A percentile compares a stretch with the other conserved stretches of the same genome.
These are phyloP conservation scores for Fusarium miscanthi DNA, from an alignment of 2,329 filamentous ascomycete species.

Conservation along the genomic window DNA sequence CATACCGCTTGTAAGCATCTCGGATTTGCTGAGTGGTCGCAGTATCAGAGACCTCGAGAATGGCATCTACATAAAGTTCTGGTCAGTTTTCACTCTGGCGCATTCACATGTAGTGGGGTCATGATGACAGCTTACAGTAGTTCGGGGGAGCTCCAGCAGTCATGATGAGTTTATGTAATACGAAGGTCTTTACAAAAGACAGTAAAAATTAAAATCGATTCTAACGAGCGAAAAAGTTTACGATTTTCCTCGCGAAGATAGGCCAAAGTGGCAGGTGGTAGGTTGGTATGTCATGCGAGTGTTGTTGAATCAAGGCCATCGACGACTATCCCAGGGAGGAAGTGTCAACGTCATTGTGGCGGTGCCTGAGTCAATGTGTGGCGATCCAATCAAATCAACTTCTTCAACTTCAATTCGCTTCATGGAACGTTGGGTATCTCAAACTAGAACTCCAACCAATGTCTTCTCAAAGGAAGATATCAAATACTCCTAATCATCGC, in stretches of 20 bases:
- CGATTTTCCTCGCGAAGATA: neutral
- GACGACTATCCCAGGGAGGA: conserved; percentile 12
- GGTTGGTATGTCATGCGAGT: conserved; percentile 12
- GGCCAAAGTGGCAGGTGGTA: conserved; percentile 25
- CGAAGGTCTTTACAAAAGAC: neutral
- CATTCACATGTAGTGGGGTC: conserved; percentile 24
- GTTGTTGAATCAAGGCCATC: conserved; percentile 23
- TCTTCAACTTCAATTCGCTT: conserved; percentile 12
- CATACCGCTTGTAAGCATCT: conserved; percentile 90
- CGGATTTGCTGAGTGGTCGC: conserved; percentile 87
- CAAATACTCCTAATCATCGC: conserved; percentile 11
- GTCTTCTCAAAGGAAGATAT: conserved; percentile 15
- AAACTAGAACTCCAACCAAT: conserved; percentile 30
- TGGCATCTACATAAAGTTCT: conserved; percentile 66
- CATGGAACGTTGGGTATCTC: conserved; percentile 31
- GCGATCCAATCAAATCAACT: conserved; percentile 36
- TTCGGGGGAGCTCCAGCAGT: conserved; percentile 61
- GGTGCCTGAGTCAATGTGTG: conserved; percentile 46
- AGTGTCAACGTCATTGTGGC: conserved; percentile 58
- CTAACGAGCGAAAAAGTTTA: conserved; percentile 14
- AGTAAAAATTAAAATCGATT: conserved; percentile 5
- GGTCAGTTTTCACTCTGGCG: conserved; percentile 24
- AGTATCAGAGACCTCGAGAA: conserved; percentile 77
- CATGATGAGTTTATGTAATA: conserved; percentile 44
- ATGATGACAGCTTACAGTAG: conserved; percentile 62